Evolutionary conservation across 257 asterid species (phyloP).

Genomic region (Fraxinus excelsior): DNA sequence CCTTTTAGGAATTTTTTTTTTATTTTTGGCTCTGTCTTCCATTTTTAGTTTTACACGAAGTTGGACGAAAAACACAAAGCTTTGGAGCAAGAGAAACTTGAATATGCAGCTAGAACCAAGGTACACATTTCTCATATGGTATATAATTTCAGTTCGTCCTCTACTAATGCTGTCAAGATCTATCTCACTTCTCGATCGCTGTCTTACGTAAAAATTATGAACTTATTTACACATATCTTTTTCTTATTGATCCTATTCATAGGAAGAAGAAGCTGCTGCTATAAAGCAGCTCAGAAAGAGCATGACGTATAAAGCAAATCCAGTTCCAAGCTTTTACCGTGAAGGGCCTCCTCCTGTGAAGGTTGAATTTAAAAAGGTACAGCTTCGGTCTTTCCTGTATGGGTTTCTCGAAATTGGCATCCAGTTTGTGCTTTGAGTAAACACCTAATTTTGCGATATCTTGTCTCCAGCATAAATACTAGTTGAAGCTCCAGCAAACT

Average conservation of each 20-base stretch:
- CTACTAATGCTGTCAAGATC: neutral
- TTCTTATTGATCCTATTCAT: slow-evolving; percentile 29
- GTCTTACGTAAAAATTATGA: neutral
- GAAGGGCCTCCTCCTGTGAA: slow-evolving; percentile 89
- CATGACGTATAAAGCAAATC: slow-evolving; percentile 83
- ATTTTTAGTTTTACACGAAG: slow-evolving; percentile 63
- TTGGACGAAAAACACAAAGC: slow-evolving; percentile 87
- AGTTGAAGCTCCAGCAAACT: neutral
- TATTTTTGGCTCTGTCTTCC: neutral
- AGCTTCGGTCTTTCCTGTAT: neutral
- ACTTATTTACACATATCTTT: neutral
- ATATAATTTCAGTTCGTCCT: neutral
- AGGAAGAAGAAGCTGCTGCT: slow-evolving; percentile 84
- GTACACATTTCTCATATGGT: slow-evolving; percentile 30
- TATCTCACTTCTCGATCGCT: neutral
- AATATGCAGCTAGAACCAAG: slow-evolving; percentile 71
- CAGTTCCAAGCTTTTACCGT: slow-evolving; percentile 82
- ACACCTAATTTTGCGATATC: neutral
- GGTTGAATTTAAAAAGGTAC: slow-evolving; percentile 81
- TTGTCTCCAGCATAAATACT: neutral
- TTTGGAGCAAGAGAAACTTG: slow-evolving; percentile 75
- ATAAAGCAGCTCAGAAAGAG: slow-evolving; percentile 78
- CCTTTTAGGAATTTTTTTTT: slow-evolving; percentile 9
- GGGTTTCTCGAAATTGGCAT: neutral
- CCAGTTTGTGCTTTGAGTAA: neutral